Base-by-base conservation (phyloP, 2,329 filamentous ascomycete species). In the Sarocladiaceae sp. region DNA sequence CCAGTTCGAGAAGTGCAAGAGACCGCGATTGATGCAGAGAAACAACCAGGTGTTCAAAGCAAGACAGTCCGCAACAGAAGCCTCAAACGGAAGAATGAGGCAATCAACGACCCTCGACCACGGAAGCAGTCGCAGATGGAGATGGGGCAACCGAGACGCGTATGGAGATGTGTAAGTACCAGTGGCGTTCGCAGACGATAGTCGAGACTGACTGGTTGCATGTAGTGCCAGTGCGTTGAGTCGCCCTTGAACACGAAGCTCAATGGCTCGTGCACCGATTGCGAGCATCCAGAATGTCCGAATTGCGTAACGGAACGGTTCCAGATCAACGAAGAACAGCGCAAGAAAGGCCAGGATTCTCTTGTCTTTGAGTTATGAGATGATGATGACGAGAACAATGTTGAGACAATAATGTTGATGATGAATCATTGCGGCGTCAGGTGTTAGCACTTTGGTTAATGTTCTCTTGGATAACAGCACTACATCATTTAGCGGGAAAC, bases 131-230 rank as follows among this genome's bases (percentile, higher is more conserved):
- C 29, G 13, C 37, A 24, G 21, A 6, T 21, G 26, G 20, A n/a
- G n/a, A n/a, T n/a, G n/a, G n/a, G n/a, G n/a, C n/a, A n/a, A n/a
- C n/a, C n/a, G n/a, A n/a, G n/a, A n/a, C n/a, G n/a, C n/a, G n/a
- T n/a, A 29, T 41, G 37, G 37, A 3, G 4, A 27, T 41, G 37
- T 15, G 37, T 41, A 29, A 29, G 37, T n/a, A n/a, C n/a, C n/a
- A n/a, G n/a, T 29, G n/a, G 3, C 26, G 16, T 16, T 4, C 9
- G 23, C 11, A 13, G 3, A 21, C 4, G 12, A 26, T 23, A 6
- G 13, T 5, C 4, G 6, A 4, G 34, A 13, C 5, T n/a, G 6
- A 23, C 12, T n/a, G 33, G 20, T 39, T 5, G 26, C 21, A 4
- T 13, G 9, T n/a, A 41, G 37, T 41, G 37, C 19, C 19, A 7